Base-by-base conservation (phyloP, 2,329 filamentous ascomycete genomes). In the Talaromyces islandicus region DNA sequence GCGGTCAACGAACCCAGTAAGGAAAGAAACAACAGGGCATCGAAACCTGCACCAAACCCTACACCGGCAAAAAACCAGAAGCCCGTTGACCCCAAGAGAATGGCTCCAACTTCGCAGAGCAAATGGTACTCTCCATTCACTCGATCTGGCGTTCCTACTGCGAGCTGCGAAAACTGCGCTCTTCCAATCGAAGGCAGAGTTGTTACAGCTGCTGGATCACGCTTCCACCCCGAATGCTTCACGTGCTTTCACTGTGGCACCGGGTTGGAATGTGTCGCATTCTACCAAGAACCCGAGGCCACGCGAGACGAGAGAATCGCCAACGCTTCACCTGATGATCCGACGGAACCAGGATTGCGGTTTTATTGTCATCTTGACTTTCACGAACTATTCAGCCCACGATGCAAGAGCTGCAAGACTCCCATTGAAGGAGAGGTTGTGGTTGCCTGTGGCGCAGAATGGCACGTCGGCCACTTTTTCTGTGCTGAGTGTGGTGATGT, bases 351-450 rank as follows among this genome's bases (percentile, higher is more conserved):
- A 41, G 81, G 85, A 11, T 77, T 91, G 52, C 87, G 93, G 11
- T 97, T 97, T 82, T 99, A 90, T 78, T 99, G 94, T 76, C 93
- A 97, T 72, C 84, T 99, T n/a, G 94, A 99, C 79, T 99, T 92
- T 85, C 94, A 99, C 75, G 94, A 99, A 76, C 80, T 89, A 58
- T 99, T 91, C 75, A 92, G 90, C 32, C 94, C 94, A 4, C 87
- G 91, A 48, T 99, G 94, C 82, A 94, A 94, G 77, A 92, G 90
- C 73, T 99, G 94, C 83, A 92, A 89, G 73, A 99, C 94, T 7
- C 93, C 94, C 3, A 99, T 99, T 69, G 87, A 97, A 66, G 92
- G 92, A 48, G 92, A 97, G 75, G 91, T 97, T 66, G 88, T 97
- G 32, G 88, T 97, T 14, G 94, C 94, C 1, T 91, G 96, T 60